phyloP scores from a whole-genome alignment of 768 basidiomycete species.

The Gloeopeniophorella convolvens region DNA sequence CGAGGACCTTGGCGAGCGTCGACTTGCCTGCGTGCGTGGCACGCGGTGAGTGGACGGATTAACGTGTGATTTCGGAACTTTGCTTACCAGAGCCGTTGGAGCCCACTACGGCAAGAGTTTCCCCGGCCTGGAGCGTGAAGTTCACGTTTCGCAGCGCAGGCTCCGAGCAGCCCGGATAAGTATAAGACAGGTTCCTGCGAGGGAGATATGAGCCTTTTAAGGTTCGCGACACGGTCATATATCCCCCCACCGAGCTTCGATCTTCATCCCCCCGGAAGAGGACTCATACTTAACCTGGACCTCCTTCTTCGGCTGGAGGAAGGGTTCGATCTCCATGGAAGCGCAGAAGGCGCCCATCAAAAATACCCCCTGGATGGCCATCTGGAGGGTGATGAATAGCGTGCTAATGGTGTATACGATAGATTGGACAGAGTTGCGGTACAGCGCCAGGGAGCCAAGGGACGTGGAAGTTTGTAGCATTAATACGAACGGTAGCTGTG shows the following conservation, averaged over 20 bases:
- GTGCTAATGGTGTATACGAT: conserved; percentile 60
- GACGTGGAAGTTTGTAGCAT: conserved; percentile 67
- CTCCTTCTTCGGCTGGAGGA: conserved; percentile 54
- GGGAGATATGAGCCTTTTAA: background rate
- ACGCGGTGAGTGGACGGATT: conserved; percentile 7
- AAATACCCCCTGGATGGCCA: conserved; percentile 83
- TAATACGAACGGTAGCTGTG: conserved; percentile 68
- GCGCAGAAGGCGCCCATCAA: conserved; percentile 83
- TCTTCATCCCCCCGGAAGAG: conserved; percentile 52
- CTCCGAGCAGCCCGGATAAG: conserved; percentile 68
- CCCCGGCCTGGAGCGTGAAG: conserved; percentile 65
- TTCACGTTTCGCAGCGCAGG: conserved; percentile 65
- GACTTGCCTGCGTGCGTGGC: conserved; percentile 57
- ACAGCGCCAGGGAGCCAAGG: conserved; percentile 75
- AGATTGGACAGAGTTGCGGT: conserved; percentile 70
- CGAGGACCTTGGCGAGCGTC: conserved; percentile 74
- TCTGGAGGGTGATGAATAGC: conserved; percentile 54
- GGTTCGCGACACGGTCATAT: background rate
- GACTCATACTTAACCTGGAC: conserved; percentile 44
- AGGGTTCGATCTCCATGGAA: conserved; percentile 62
- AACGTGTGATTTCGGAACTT: background rate
- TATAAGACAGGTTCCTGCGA: conserved; percentile 56
- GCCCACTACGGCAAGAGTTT: conserved; percentile 80
- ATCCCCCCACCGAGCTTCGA: conserved; percentile 64
- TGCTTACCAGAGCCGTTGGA: conserved; percentile 74